A percentile compares a stretch with the other conserved stretches of the same genome.
Evolutionary conservation across 2,329 filamentous ascomycete genomes (phyloP).

Genomic region (Colletotrichum horii): DNA sequence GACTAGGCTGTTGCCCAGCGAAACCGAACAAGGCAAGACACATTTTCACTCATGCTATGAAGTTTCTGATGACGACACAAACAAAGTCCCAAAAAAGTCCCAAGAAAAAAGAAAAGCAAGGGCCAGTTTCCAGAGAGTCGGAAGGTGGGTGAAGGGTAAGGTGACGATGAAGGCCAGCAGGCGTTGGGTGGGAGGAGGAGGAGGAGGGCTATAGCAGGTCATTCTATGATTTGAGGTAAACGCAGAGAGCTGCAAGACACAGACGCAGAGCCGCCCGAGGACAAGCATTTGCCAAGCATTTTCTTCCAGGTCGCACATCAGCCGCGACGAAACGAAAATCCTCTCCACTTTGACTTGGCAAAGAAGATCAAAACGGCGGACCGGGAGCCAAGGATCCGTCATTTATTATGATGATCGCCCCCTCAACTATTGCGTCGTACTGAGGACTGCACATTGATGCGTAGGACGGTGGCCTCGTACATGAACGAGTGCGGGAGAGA

Average conservation of each 20-base stretch:
- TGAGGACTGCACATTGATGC: neutral
- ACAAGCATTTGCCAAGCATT: conserved; percentile 10
- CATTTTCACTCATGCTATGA: neutral
- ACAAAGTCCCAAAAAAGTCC: neutral
- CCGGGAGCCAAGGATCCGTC: neutral
- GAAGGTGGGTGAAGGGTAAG: neutral
- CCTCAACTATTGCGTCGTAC: neutral
- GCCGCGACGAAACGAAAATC: conserved; percentile 11
- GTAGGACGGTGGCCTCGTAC: neutral
- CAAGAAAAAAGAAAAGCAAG: neutral
- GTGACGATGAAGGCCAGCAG: neutral
- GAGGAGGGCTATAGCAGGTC: neutral
- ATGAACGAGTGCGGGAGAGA: neutral
- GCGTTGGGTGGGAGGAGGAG: neutral
- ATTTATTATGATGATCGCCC: neutral
- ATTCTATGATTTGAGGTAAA: neutral
- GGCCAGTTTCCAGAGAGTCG: neutral
- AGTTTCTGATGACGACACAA: neutral
- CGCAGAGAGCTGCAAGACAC: neutral
- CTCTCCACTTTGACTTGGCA: neutral
- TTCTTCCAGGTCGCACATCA: conserved; percentile 1
- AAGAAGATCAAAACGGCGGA: conserved; percentile 8
- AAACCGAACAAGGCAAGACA: neutral
- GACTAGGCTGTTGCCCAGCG: neutral
- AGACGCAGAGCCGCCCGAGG: conserved; percentile 5